phyloP scores from a whole-genome alignment of 306 rosid genomes.

The Cicer pinnatifidum region DNA sequence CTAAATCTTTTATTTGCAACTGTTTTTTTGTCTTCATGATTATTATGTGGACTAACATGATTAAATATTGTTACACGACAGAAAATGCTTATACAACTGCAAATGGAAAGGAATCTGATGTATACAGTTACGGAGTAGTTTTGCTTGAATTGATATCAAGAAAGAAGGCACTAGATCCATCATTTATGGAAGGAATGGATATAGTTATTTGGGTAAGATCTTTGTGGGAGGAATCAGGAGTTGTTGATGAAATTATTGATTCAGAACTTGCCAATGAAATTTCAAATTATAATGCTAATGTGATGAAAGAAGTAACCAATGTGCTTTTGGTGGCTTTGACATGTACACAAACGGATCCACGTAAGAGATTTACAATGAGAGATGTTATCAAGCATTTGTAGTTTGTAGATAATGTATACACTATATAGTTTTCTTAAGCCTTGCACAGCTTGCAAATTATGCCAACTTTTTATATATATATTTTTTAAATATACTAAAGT shows the following conservation, averaged over 20 bases:
- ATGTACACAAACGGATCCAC: constrained; percentile 63
- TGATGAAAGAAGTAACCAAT: constrained; percentile 50
- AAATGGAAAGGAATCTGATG: constrained; percentile 62
- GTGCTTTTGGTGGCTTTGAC: constrained; percentile 62
- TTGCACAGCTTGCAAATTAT: constrained; percentile 9
- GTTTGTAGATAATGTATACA: constrained; percentile 41
- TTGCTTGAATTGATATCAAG: constrained; percentile 72
- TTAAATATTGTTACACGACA: constrained; percentile 42
- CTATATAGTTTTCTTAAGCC: constrained; percentile 18
- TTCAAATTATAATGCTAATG: constrained; percentile 31
- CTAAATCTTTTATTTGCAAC: not conserved
- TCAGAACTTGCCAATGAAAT: constrained; percentile 55
- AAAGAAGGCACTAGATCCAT: constrained; percentile 68
- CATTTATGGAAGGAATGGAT: constrained; percentile 56
- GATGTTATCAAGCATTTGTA: constrained; percentile 54
- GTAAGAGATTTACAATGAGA: constrained; percentile 65
- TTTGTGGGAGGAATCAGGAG: constrained; percentile 53
- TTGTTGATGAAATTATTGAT: constrained; percentile 57
- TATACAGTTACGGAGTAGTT: constrained; percentile 79
- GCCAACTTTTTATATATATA: not conserved
- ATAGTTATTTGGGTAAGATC: constrained; percentile 59
- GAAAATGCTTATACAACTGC: constrained; percentile 65
- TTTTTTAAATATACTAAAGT: no score
- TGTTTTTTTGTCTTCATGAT: not conserved
- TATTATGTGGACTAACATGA: constrained; percentile 3